These are phyloP conservation scores for Fusarium sp. DNA, from an alignment of 2,329 filamentous ascomycete species.

Conservation along the genomic window DNA sequence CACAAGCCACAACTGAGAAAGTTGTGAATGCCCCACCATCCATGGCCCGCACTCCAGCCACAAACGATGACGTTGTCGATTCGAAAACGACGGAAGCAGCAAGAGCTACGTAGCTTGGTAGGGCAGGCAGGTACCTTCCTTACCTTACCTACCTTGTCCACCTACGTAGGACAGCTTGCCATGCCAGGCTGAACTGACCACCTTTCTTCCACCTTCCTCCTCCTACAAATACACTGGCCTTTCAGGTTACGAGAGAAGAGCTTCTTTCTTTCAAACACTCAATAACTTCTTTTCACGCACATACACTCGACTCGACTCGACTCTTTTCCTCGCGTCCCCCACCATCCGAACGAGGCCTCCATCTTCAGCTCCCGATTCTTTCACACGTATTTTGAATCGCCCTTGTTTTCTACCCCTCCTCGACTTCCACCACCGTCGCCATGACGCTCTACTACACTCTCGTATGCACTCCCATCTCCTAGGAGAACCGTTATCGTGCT, in stretches of 20 bases:
- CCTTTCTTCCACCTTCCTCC: conserved; percentile 35
- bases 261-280: neutral
- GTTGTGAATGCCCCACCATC: conserved; percentile 20
- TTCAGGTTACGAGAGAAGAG: conserved; percentile 6
- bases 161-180: conserved; percentile 36
- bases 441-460: conserved; percentile 68
- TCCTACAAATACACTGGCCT: conserved; percentile 34
- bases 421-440: conserved; percentile 45
- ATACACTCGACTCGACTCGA: neutral
- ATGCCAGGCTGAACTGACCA: conserved; percentile 45
- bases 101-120: conserved; percentile 8
- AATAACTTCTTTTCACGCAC: neutral
- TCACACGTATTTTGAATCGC: neutral
- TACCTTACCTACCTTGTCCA: neutral
- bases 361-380: conserved; percentile 15
- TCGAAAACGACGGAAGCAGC: conserved; percentile 38
- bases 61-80: conserved; percentile 50
- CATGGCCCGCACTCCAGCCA: conserved; percentile 40
- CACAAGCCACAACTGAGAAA: conserved; percentile 22
- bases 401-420: conserved; percentile 37
- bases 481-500: neutral
- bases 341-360: conserved; percentile 14
- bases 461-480: conserved; percentile 48
- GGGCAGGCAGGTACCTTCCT: neutral
- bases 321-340: neutral